phyloP scores from a whole-genome alignment of 768 basidiomycete species.

The Lactarius akahatsu region DNA sequence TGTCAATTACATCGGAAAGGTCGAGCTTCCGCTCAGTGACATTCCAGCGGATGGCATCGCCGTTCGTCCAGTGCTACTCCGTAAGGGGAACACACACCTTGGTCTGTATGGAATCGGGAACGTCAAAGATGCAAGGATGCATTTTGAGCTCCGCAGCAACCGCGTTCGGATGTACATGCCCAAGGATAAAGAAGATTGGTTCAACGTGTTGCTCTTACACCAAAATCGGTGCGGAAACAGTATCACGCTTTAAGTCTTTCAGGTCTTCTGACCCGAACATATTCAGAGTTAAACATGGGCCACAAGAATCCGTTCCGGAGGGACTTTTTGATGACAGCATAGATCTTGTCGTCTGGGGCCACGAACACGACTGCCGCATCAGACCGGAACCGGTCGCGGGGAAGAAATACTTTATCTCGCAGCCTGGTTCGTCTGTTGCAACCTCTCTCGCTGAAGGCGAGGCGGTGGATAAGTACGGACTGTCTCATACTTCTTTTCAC shows the following conservation, averaged over 20 bases:
- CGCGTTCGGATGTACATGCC: slow-evolving; percentile 98
- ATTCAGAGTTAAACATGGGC: slow-evolving; percentile 85
- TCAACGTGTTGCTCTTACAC: slow-evolving; percentile 90
- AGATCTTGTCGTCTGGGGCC: slow-evolving; percentile 95
- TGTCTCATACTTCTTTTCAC: not conserved
- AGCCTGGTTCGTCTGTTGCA: slow-evolving; percentile 94
- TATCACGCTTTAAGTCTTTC: not conserved
- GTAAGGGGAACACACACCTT: slow-evolving; percentile 83
- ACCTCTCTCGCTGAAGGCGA: slow-evolving; percentile 95
- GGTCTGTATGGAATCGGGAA: slow-evolving; percentile 96
- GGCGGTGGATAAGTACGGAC: slow-evolving; percentile 77
- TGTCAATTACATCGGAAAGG: slow-evolving; percentile 97
- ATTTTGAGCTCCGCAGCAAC: slow-evolving; percentile 91
- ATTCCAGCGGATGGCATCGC: slow-evolving; percentile 76
- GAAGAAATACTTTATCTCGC: slow-evolving; percentile 87
- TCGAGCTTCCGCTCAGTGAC: slow-evolving; percentile 80
- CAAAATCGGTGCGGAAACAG: slow-evolving; percentile 77
- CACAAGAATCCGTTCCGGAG: slow-evolving; percentile 93
- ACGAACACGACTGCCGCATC: slow-evolving; percentile 97
- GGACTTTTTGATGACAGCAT: slow-evolving; percentile 96
- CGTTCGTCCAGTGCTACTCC: slow-evolving; percentile 85
- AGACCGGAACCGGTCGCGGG: slow-evolving; percentile 88
- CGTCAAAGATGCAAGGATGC: slow-evolving; percentile 94
- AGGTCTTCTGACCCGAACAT: not conserved
- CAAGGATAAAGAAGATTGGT: slow-evolving; percentile 86